A percentile compares a stretch with the other conserved stretches of the same genome.
phyloP scores from a whole-genome alignment of 192 early-diverging fungal species.

The Backusella westeae region DNA sequence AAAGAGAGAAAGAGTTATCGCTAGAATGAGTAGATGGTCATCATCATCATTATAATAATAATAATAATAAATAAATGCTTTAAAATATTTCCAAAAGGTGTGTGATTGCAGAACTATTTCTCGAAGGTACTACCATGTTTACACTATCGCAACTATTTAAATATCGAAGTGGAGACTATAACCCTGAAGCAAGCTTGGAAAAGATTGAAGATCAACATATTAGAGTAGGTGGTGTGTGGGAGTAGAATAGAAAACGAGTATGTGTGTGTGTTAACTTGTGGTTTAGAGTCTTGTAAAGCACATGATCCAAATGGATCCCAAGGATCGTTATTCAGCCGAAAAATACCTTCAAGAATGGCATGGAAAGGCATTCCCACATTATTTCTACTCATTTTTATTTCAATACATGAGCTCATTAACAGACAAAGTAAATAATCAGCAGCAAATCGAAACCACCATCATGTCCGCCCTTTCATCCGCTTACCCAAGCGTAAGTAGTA shows the following conservation, averaged over 20 bases:
- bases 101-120: conserved; percentile 89
- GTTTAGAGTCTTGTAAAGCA: conserved; percentile 61
- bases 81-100: conserved; percentile 41
- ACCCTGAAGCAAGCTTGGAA: conserved; percentile 63
- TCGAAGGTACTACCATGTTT: conserved; percentile 92
- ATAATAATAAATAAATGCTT: not conserved
- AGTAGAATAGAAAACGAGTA: not conserved
- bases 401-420: conserved; percentile 65
- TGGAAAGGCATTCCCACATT: conserved; percentile 72
- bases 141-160: conserved; percentile 89
- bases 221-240: conserved; percentile 41
- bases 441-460: conserved; percentile 8
- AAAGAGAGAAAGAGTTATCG: not conserved
- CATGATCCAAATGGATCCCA: conserved; percentile 89
- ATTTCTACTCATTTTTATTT: conserved; percentile 75
- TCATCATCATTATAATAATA: not conserved
- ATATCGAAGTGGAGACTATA: conserved; percentile 80
- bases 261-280: not conserved
- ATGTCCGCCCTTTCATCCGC: conserved; percentile 14
- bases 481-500: conserved; percentile 12
- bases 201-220: conserved; percentile 84
- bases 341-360: conserved; percentile 78
- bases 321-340: conserved; percentile 67
- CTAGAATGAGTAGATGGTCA: not conserved
- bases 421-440: conserved; percentile 31